These are phyloP conservation scores for Penicillium fuscoglaucum DNA, from an alignment of 2,329 filamentous ascomycete species.

Conservation along the genomic window DNA sequence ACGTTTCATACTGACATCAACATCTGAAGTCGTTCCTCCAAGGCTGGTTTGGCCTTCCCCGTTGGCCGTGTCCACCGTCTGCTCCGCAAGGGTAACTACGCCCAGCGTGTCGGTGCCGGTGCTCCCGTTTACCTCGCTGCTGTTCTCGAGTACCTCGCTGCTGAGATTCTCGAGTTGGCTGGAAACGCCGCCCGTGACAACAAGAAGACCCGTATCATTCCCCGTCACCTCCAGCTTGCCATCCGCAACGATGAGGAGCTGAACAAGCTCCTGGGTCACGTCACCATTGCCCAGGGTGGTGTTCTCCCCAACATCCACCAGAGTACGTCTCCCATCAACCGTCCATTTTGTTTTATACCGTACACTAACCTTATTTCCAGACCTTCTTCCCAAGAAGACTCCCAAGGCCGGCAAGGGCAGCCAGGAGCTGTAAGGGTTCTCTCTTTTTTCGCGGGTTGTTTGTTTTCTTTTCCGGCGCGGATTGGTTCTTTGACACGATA, in stretches of 20 bases:
- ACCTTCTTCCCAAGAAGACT: conserved; percentile 99
- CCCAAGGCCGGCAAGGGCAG: conserved; percentile 91
- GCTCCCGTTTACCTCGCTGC: conserved; percentile 96
- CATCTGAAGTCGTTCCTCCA: conserved; percentile 81
- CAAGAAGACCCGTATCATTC: conserved; percentile 99
- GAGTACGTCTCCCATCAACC: conserved; percentile 60
- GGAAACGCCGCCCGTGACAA: conserved; percentile 98
- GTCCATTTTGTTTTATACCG: conserved; percentile 11
- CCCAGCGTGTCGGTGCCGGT: conserved; percentile 97
- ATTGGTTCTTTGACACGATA: conserved; percentile 68
- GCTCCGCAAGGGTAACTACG: conserved; percentile 98
- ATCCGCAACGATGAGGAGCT: conserved; percentile 99
- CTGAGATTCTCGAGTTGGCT: conserved; percentile 97
- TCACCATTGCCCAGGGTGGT: conserved; percentile 97
- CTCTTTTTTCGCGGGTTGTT: conserved; percentile 48
- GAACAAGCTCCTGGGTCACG: conserved; percentile 97
- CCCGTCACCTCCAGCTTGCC: conserved; percentile 96
- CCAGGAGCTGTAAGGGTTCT: conserved; percentile 80
- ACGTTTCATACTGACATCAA: conserved; percentile 41
- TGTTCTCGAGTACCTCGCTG: conserved; percentile 96
- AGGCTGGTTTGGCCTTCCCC: conserved; percentile 98
- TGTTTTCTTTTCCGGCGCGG: conserved; percentile 70
- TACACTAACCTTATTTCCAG: conserved; percentile 49
- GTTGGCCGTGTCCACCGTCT: conserved; percentile 99
- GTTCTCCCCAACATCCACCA: conserved; percentile 96